Evolutionary conservation across 352 stramenopile genomes (phyloP), one percentile per base, ranked within the genome.

Genomic region (Phytophthora multivora): DNA sequence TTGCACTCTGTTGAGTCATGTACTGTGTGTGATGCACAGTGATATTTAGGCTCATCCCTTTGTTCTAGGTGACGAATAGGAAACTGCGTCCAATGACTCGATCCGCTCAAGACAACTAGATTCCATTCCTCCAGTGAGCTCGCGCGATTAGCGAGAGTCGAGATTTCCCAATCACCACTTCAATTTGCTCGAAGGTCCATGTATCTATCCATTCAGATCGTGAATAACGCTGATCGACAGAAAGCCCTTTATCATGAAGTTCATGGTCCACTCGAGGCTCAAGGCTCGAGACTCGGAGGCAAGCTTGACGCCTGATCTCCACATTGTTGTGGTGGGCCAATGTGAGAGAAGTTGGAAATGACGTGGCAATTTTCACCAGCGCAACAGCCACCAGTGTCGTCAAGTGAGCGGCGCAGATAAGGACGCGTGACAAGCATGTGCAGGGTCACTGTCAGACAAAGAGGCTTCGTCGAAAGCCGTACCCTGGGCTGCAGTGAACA

Each of bases 1-100:
- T 42, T 39, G 16, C 16, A 42, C 16, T 53, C 18, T 45, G 48
- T 45, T 45, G 48, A 54, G 48, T 45, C 48, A 15, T 54, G 48
- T 19, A 33, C 28, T 33, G 9, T 33, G 10, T 3, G 28, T 33
- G 28, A 33, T 33, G 28, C 28, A 33, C 28, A 33, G 28, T 33
- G 1, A 33, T 33, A 2, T 33, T 11, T 33, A 33, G 8, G 3
- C 28, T 9, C 28, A 33, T 33, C 28, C 28, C 21, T 23, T 33
- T 33, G 2, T 33, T 11, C 8, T 33, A 4, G 28, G 28, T 33
- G 28, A 33, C 28, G 26, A 10, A 11, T 13, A 9, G 2, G 28
- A 3, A 9, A 33, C 11, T 13, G 28, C 28, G 11, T 33, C 35
- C 45, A 28, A 51, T 51, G 26, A n/a, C 5, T 21, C n/a, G 21